Conservation (phyloP, 768 basidiomycete genomes). For the Lepiota venenata region DNA sequence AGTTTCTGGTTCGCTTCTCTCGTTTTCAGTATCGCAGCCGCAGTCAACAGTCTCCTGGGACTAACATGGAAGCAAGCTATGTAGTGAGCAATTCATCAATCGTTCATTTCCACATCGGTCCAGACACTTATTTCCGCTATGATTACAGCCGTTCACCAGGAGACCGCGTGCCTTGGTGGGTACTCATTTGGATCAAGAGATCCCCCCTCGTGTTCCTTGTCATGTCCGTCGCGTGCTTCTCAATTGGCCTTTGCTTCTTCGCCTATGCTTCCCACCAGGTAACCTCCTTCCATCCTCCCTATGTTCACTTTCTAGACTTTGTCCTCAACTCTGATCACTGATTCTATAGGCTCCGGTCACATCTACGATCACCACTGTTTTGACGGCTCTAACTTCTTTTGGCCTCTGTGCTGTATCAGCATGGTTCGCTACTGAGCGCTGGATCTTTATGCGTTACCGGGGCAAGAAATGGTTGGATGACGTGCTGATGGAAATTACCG, state of each 20-base stretch:
- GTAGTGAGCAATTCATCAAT: constrained; percentile 49
- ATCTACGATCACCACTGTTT: constrained; percentile 69
- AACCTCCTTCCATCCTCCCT: constrained; percentile 1
- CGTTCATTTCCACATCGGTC: background rate
- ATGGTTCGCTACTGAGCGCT: constrained; percentile 73
- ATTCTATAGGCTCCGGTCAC: constrained; percentile 49
- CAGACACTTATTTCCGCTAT: constrained; percentile 10
- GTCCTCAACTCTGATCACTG: background rate
- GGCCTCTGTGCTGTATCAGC: constrained; percentile 67
- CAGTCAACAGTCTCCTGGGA: constrained; percentile 74
- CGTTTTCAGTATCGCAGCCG: constrained; percentile 74
- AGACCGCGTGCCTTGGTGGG: constrained; percentile 79
- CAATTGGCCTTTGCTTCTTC: constrained; percentile 72
- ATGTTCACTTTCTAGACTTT: background rate
- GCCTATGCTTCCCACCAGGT: constrained; percentile 74
- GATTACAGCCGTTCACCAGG: constrained; percentile 62
- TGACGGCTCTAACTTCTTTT: constrained; percentile 72
- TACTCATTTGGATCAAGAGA: constrained; percentile 83
- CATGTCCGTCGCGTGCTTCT: constrained; percentile 81
- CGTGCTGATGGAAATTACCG: constrained; percentile 44
- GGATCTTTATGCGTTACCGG: constrained; percentile 57
- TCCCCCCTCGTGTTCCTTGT: constrained; percentile 83
- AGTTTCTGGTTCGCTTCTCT: constrained; percentile 73
- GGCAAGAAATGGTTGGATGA: constrained; percentile 72
- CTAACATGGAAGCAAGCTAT: constrained; percentile 80